Evolutionary conservation across 139 green algal genomes (phyloP).

Genomic region (Spirogloea muscicola): DNA sequence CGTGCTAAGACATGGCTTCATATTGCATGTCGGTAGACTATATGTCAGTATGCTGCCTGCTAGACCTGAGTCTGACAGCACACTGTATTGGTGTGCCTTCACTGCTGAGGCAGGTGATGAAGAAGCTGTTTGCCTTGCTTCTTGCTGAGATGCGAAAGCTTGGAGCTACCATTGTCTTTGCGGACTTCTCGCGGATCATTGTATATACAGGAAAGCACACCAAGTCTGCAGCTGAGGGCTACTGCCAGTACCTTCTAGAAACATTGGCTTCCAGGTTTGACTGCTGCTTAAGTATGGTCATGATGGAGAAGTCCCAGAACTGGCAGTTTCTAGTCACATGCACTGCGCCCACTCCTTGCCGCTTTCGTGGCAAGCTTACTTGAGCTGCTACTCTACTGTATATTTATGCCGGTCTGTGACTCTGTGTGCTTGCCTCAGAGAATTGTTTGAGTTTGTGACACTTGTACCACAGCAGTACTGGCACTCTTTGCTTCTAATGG

Average conservation of each 20-base stretch:
- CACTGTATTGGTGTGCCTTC: too few relatives aligned
- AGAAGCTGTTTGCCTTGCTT: conserved; percentile 75
- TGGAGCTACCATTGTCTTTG: conserved; percentile 75
- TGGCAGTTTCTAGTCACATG: too few relatives aligned
- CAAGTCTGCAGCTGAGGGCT: conserved; percentile 68
- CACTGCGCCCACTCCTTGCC: too few relatives aligned
- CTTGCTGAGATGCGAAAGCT: conserved; percentile 74
- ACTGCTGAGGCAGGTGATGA: conserved; percentile 67
- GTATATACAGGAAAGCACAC: conserved; percentile 78
- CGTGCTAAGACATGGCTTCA: too few relatives aligned
- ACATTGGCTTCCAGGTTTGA: conserved; percentile 56
- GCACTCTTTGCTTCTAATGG: conserved; percentile 77
- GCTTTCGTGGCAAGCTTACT: too few relatives aligned
- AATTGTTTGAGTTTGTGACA: conserved; percentile 61
- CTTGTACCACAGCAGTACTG: conserved; percentile 68
- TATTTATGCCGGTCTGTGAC: neutral
- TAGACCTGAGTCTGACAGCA: too few relatives aligned
- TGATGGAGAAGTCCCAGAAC: too few relatives aligned
- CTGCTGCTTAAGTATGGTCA: too few relatives aligned
- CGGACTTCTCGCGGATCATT: conserved; percentile 71
- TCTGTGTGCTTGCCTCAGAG: conserved; percentile 10
- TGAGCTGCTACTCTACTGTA: neutral
- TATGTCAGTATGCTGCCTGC: too few relatives aligned
- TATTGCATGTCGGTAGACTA: too few relatives aligned
- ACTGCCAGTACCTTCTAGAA: conserved; percentile 76